These are phyloP conservation scores for Candida parachauliodes DNA, from an alignment of 805 yeast genomes.

Conservation along the genomic window DNA sequence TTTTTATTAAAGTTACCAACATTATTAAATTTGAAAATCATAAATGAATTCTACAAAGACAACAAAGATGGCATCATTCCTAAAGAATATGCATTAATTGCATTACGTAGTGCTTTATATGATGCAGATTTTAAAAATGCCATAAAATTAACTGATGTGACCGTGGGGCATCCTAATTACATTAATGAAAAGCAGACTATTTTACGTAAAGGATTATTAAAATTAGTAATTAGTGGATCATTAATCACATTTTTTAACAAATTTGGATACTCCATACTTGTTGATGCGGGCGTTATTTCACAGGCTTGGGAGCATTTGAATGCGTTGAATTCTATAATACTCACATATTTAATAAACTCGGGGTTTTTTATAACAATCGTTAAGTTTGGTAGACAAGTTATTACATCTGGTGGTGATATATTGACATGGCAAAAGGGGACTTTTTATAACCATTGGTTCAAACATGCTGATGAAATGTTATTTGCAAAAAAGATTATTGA, in stretches of 20 bases:
- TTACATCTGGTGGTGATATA: conserved; percentile 45
- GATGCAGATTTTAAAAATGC: conserved; percentile 58
- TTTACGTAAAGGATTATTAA: conserved; percentile 26
- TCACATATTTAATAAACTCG: conserved; percentile 38
- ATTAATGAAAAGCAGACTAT: conserved; percentile 28
- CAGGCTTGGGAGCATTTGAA: conserved; percentile 34
- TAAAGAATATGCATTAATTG: conserved; percentile 49
- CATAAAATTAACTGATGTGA: conserved; percentile 52
- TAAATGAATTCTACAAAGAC: conserved; percentile 22
- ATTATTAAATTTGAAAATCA: conserved; percentile 23
- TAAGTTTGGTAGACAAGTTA: conserved; percentile 36
- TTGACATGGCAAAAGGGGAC: conserved; percentile 66
- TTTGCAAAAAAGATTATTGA: conserved; percentile 65
- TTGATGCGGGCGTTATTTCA: conserved; percentile 38
- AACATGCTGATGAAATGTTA: conserved; percentile 63
- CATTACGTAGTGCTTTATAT: conserved; percentile 57
- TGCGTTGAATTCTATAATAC: conserved; percentile 46
- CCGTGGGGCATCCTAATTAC: conserved; percentile 58
- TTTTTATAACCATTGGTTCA: conserved; percentile 58
- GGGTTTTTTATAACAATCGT: conserved; percentile 40
- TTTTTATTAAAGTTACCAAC: conserved; percentile 34
- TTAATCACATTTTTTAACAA: conserved; percentile 36
- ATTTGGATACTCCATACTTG: conserved; percentile 37
- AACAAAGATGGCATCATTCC: conserved; percentile 24
- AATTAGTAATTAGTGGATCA: conserved; percentile 28